Base-by-base conservation (phyloP, 2,329 filamentous ascomycete species). In the Cordyceps javanica region DNA sequence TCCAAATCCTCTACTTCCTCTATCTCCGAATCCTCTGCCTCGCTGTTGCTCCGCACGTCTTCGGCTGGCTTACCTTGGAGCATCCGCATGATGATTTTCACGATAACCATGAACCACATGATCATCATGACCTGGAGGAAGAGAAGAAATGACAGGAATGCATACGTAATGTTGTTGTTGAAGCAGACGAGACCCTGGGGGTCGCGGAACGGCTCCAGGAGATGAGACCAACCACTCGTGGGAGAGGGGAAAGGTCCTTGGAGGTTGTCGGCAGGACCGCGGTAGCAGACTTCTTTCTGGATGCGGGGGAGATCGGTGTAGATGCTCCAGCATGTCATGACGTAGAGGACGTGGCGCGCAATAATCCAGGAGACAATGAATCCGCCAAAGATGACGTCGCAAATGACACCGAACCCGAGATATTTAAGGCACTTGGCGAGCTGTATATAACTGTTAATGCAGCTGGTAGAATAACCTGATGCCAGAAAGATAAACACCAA, bases 341-440 rank as follows among this genome's bases (percentile, higher is more conserved):
- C 75, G 75, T 91, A 97, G 62, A 90, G 76, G 57, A 93, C 74
- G 70, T 99, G 93, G 54, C 93, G 89, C 25, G 88, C 83, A 51
- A 89, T 68, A 61, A 97, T 80, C 93, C 93, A 97, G 50, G 85
- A 83, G 16, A 90, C 66, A 73, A 97, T 87, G 73, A 97, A 97
- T 26, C 92, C 69, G 34, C 85, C 92, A 68, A 97, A 97, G 49
- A 86, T 83, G 61, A 86, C 74, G 68, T 97, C 93, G 77, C 92
- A 96, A 55, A 87, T 73, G 3, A 75, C 86, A 61, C 84, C 83
- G 72, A 82, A 91, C 60, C 88, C 88, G 52, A 92, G 77, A 70
- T 97, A 99, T 72, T 96, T 97, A 64, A 97, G 83, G 66, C 92
- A 90, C 73, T 99, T 99, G 64, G 94, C 94, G 28, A 86, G 77